phyloP scores from a whole-genome alignment of 2,329 filamentous ascomycete genomes.

The Exophiala viscosa region DNA sequence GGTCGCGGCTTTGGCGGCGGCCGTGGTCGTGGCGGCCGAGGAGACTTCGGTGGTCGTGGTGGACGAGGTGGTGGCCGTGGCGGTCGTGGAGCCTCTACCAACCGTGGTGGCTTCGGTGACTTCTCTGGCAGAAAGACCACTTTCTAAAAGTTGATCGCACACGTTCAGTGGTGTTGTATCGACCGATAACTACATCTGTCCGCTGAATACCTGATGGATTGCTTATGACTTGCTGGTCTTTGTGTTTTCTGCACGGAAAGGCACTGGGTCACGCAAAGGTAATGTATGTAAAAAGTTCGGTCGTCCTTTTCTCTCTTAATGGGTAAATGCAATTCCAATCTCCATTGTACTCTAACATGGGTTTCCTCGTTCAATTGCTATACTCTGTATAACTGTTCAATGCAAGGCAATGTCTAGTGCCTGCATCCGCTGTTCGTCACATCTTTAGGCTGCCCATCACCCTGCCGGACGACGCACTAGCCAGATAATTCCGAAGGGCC shows the following conservation, averaged over 20 bases:
- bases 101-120: slow-evolving; percentile 52
- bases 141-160: slow-evolving; percentile 45
- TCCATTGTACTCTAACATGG: no score
- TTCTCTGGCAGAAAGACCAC: slow-evolving; percentile 79
- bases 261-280: neutral
- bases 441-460: no score
- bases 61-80: slow-evolving; percentile 46
- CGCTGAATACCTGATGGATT: neutral
- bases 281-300: slow-evolving; percentile 12
- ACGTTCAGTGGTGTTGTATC: slow-evolving; percentile 6
- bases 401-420: no score
- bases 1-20: slow-evolving; percentile 52
- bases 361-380: no score
- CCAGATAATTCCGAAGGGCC: no score
- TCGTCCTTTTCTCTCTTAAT: neutral
- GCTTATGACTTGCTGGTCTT: neutral
- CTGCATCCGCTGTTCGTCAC: no score
- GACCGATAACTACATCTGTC: neutral
- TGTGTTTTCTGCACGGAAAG: neutral
- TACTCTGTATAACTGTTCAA: no score
- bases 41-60: slow-evolving; percentile 46
- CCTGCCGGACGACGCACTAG: no score
- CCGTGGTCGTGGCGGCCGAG: slow-evolving; percentile 42
- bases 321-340: no score
- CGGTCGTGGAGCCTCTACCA: slow-evolving; percentile 47